Percentiles rank a stretch among this genome's conserved stretches.
Evolutionary conservation across 169 alveolate genomes (phyloP).

Genomic region (Cryptosporidium parvum): DNA sequence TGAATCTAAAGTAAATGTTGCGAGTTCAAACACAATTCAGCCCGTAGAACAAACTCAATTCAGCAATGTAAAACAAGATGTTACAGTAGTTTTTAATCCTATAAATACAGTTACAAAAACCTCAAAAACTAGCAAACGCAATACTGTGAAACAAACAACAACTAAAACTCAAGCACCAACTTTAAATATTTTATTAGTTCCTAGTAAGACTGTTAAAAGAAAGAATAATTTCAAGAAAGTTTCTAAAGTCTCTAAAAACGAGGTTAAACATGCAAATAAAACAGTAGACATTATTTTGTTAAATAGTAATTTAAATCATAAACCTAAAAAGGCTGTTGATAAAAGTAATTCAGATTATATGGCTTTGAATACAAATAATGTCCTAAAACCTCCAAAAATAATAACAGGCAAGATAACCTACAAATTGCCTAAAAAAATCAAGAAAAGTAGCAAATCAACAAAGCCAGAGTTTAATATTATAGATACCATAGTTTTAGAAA

Average conservation of each 20-base stretch:
- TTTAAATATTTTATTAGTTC: neutral
- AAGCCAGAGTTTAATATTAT: neutral
- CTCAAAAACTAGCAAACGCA: neutral
- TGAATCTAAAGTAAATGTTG: neutral
- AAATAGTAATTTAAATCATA: neutral
- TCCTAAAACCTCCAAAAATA: too few relatives aligned
- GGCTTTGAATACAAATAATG: too few relatives aligned
- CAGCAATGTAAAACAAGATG: neutral
- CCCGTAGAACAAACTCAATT: neutral
- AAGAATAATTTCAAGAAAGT: neutral
- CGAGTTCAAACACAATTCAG: neutral
- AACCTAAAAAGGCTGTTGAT: too few relatives aligned
- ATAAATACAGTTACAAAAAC: neutral
- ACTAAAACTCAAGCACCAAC: neutral
- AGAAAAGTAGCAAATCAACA: neutral
- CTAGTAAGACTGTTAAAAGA: neutral
- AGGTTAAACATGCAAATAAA: too few relatives aligned
- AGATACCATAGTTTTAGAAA: neutral
- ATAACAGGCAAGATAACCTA: too few relatives aligned
- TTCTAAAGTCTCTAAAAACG: too few relatives aligned
- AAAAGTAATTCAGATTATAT: too few relatives aligned
- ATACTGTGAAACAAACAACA: neutral
- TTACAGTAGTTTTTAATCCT: neutral
- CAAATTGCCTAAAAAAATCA: neutral
- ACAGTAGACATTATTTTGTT: neutral